Evolutionary conservation across 2,329 filamentous ascomycete genomes (phyloP).

Genomic region (Fusarium miscanthi): DNA sequence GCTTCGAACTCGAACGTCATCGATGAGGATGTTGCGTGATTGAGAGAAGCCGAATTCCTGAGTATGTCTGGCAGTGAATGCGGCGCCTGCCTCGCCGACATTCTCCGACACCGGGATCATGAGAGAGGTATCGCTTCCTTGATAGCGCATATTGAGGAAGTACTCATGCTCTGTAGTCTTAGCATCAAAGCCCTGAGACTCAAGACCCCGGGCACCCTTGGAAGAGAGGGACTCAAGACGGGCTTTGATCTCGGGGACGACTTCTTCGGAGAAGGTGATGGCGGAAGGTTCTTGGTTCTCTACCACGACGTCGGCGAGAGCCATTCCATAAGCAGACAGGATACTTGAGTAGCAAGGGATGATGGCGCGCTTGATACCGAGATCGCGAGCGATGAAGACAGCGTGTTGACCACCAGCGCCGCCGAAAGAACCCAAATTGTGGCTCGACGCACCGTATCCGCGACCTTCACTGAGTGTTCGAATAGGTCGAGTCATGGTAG

Average conservation of each 20-base stretch:
- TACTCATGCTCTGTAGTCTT: constrained; percentile 56
- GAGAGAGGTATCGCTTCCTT: constrained; percentile 56
- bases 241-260: constrained; percentile 25
- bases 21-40: constrained; percentile 54
- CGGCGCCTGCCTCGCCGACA: constrained; percentile 45
- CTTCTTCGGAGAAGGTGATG: constrained; percentile 41
- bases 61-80: constrained; percentile 52
- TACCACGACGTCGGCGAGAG: constrained; percentile 58
- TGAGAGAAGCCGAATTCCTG: constrained; percentile 57
- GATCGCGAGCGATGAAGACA: constrained; percentile 55
- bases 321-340: constrained; percentile 60
- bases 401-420: constrained; percentile 58
- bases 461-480: constrained; percentile 46
- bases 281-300: constrained; percentile 54
- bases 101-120: constrained; percentile 50
- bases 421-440: constrained; percentile 47
- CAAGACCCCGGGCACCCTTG: constrained; percentile 38
- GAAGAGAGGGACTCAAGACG: constrained; percentile 42
- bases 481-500: constrained; percentile 80
- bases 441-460: constrained; percentile 41
- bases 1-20: constrained; percentile 56
- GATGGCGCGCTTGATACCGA: constrained; percentile 56
- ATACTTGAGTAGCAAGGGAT: constrained; percentile 59
- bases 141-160: constrained; percentile 59
- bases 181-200: constrained; percentile 51